Evolutionary conservation across 1,139 yeast genomes (phyloP).

Genomic region (Saccharomyces hybrid): DNA sequence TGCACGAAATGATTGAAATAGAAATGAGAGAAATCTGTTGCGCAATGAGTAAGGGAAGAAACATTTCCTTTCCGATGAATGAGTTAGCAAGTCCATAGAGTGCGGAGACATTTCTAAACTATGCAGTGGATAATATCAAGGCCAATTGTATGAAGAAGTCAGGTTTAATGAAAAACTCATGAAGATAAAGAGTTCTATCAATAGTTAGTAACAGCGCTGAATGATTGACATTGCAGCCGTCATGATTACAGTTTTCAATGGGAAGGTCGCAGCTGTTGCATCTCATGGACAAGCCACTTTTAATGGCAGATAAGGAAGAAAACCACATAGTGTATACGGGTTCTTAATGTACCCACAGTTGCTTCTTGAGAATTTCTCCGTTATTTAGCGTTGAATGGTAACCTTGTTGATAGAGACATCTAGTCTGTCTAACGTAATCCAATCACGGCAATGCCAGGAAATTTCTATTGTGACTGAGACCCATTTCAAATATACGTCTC

Average conservation of each 20-base stretch:
- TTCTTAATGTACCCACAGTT: not conserved
- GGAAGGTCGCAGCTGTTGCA: not conserved
- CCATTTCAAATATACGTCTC: not conserved
- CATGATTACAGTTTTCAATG: not conserved
- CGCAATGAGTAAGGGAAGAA: not conserved
- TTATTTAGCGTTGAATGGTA: not conserved
- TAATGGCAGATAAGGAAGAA: not conserved
- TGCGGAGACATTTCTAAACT: not conserved
- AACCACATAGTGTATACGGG: not conserved
- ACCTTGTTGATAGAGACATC: not conserved
- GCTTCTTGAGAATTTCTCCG: not conserved
- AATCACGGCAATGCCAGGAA: not conserved
- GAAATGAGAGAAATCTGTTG: not conserved
- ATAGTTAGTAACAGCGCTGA: not conserved
- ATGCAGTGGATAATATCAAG: not conserved
- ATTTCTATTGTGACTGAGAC: not conserved
- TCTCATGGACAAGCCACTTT: not conserved
- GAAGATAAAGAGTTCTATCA: not conserved
- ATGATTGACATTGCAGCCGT: not conserved
- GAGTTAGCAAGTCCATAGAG: not conserved
- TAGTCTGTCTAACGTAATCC: not conserved
- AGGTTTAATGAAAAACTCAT: not conserved
- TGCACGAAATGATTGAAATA: not conserved
- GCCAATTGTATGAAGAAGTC: not conserved
- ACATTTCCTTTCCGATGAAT: not conserved